Conservation (phyloP, 73 alveolate genomes). For the Diophrys appendiculata region DNA sequence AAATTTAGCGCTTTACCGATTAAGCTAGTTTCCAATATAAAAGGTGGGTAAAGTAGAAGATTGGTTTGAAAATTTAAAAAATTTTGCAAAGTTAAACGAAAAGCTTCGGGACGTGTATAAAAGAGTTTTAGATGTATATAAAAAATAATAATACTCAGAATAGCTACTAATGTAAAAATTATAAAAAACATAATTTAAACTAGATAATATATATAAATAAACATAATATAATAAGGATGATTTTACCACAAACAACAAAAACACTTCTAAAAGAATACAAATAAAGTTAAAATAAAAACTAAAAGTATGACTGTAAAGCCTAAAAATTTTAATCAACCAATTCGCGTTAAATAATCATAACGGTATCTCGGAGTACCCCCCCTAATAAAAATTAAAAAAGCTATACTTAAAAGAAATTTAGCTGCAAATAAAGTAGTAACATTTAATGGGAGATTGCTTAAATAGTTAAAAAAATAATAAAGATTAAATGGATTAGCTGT, state of each 20-base stretch:
- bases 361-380: slow-evolving; percentile 47
- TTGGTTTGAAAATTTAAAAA: neutral
- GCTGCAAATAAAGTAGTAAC: slow-evolving; percentile 9
- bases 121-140: neutral
- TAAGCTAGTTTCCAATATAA: slow-evolving; percentile 40
- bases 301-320: neutral
- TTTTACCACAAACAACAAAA: neutral
- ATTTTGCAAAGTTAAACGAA: neutral
- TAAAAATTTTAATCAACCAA: slow-evolving; percentile 43
- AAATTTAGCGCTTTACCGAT: slow-evolving; percentile 39
- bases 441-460: neutral
- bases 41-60: no score
- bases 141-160: neutral
- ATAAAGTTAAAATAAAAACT: neutral
- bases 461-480: neutral
- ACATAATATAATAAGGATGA: neutral
- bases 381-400: slow-evolving; percentile 25
- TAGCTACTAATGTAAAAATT: neutral
- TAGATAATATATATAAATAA: slow-evolving; percentile 5
- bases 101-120: neutral
- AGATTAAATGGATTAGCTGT: slow-evolving; percentile 1
- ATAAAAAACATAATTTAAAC: neutral
- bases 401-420: slow-evolving; percentile 16
- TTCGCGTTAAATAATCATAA: slow-evolving; percentile 34
- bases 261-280: neutral